phyloP scores from a whole-genome alignment of 345 rosid genomes.

The Arabis alpina region DNA sequence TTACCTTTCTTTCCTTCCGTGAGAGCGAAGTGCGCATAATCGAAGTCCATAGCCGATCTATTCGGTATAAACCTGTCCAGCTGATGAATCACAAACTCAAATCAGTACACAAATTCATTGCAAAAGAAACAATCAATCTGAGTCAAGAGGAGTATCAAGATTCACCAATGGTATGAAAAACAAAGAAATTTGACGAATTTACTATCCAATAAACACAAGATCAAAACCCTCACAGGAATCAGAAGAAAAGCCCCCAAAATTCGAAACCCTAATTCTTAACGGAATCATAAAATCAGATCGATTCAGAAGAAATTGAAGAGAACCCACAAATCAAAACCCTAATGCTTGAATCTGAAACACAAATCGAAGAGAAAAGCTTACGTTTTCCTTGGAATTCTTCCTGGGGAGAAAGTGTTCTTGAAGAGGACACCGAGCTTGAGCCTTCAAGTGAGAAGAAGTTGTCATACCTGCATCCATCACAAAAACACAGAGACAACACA shows the following conservation, averaged over 20 bases:
- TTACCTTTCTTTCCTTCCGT: constrained; percentile 57
- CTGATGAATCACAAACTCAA: constrained; percentile 36
- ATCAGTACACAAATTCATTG: too few relatives aligned
- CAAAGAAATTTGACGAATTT: too few relatives aligned
- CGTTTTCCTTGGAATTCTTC: constrained; percentile 53
- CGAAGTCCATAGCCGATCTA: constrained; percentile 75
- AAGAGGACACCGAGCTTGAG: constrained; percentile 53
- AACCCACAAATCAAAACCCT: constrained; percentile 10
- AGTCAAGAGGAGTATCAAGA: too few relatives aligned
- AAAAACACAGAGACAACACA: constrained; percentile 17
- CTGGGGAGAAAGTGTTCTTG: constrained; percentile 51
- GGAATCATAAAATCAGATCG: neutral
- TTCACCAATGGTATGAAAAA: too few relatives aligned
- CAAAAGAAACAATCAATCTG: neutral
- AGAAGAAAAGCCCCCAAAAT: neutral
- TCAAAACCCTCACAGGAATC: neutral
- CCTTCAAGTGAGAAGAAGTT: constrained; percentile 38
- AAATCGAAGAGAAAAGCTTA: neutral
- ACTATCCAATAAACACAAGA: neutral
- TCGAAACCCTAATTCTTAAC: constrained; percentile 18
- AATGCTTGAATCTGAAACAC: neutral
- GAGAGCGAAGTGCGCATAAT: constrained; percentile 57
- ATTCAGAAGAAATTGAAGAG: constrained; percentile 9
- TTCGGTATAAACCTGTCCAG: constrained; percentile 80
- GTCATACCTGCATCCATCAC: constrained; percentile 44